Conservation (phyloP, 1,139 yeast genomes). For the Scheffersomyces insectosa region DNA sequence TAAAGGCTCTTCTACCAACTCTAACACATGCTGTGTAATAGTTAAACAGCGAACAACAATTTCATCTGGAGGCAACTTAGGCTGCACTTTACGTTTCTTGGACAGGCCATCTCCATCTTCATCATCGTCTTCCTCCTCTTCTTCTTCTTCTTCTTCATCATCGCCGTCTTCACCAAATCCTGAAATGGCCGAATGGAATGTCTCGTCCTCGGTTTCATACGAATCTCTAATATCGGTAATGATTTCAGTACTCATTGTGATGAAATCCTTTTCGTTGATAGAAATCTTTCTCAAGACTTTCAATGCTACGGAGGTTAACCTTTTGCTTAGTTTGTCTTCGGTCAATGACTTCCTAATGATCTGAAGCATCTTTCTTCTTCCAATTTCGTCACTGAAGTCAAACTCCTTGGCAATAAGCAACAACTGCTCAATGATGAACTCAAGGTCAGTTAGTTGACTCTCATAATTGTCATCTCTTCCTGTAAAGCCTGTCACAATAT, state of each 20-base stretch:
- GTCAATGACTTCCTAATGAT: constrained; percentile 65
- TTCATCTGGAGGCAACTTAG: constrained; percentile 46
- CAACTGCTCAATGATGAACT: constrained; percentile 76
- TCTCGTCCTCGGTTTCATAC: constrained; percentile 43
- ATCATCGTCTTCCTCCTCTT: constrained; percentile 25
- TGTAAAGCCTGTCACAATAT: constrained; percentile 15
- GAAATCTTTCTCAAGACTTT: constrained; percentile 70
- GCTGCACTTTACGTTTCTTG: constrained; percentile 37
- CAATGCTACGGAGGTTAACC: constrained; percentile 57
- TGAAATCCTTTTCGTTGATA: constrained; percentile 79
- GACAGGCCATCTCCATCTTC: constrained; percentile 11
- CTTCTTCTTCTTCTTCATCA: constrained; percentile 31
- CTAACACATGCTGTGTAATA: constrained; percentile 71
- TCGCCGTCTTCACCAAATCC: constrained; percentile 35
- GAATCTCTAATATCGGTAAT: constrained; percentile 83
- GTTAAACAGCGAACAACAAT: constrained; percentile 65
- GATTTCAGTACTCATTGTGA: constrained; percentile 81
- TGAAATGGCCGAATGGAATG: constrained; percentile 60
- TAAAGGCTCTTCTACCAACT: constrained; percentile 63
- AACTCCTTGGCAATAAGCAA: constrained; percentile 66
- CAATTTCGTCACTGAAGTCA: constrained; percentile 90
- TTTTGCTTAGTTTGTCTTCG: constrained; percentile 54
- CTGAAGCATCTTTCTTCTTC: constrained; percentile 79
- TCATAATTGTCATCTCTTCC: constrained; percentile 25
- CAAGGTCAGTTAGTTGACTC: constrained; percentile 55